Base-by-base conservation (phyloP, 73 alveolate species). In the Paramecium bursaria region DNA sequence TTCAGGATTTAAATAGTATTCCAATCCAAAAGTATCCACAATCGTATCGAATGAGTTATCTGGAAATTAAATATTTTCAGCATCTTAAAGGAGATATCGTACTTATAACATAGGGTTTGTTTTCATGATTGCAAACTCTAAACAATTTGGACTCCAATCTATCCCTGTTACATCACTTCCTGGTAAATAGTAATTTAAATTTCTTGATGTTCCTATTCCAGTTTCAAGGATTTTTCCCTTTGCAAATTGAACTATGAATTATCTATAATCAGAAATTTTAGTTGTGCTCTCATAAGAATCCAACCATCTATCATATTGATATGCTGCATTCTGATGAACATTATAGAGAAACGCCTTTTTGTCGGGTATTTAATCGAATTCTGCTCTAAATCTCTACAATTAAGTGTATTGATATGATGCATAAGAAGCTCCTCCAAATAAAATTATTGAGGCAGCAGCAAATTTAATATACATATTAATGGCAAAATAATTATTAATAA, bases 1-100 rank as follows among this genome's bases (percentile, higher is more conserved):
- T 13, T 55, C 90, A 14, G 90, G 90, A 29, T 87, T 60, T 52
- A 77, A 73, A 46, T 55, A 57, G 51, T 86, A 87, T 73, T 87
- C 93, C 48, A 87, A 13, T 5, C 90, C 87, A 79, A 87, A 87
- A 26, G 93, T 87, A 54, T 87, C 93, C 10, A 87, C 77, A 0
- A 87, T 67, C 0, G 90, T 80, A 60, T 87, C 93, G 60, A 87
- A 80, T 10, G 73, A 22, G 35, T 80, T 74, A 33, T 52, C 90
- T 39, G 26, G 48, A 29, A 87, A 87, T 13, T 87, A 53, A 47
- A 79, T 26, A 22, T 79, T 52, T 46, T 79, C 89, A 1, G 73
- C 76, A 53, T 79, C 89, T 25, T 79, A 44, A n/a, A 53, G n/a
- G n/a, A n/a, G n/a, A n/a, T n/a, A n/a, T n/a, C n/a, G n/a, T n/a